Conservation (phyloP, 371 early-diverging fungal genomes). For the Apophysomyces elegans region DNA sequence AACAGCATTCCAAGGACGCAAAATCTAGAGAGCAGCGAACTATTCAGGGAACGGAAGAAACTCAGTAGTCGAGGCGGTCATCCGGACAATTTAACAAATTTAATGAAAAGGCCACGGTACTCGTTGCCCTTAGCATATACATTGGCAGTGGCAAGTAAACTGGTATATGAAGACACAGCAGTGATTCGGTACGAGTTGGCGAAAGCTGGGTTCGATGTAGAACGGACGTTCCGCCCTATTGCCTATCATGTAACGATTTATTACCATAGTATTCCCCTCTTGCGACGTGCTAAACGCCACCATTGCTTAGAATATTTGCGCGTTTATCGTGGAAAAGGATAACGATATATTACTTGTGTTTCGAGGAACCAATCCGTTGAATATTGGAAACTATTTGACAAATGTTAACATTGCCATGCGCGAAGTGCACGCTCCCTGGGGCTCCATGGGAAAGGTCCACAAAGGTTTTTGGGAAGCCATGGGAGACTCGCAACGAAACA, state of each 20-base stretch:
- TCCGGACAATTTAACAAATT: background rate
- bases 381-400: constrained; percentile 65
- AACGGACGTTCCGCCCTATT: constrained; percentile 54
- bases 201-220: constrained; percentile 58
- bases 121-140: constrained; percentile 60
- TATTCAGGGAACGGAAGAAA: constrained; percentile 5
- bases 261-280: background rate
- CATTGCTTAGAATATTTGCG: constrained; percentile 56
- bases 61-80: background rate
- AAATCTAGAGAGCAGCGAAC: constrained; percentile 13
- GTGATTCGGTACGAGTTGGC: constrained; percentile 60
- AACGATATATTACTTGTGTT: constrained; percentile 64
- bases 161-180: constrained; percentile 62
- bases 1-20: constrained; percentile 15
- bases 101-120: constrained; percentile 29
- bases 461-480: constrained; percentile 66
- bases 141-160: constrained; percentile 55
- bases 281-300: background rate
- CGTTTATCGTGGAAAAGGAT: constrained; percentile 63
- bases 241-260: constrained; percentile 53
- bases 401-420: constrained; percentile 55
- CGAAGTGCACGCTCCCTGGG: constrained; percentile 36
- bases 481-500: constrained; percentile 43
- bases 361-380: constrained; percentile 66
- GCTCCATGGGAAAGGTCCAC: constrained; percentile 61